phyloP scores from a whole-genome alignment of 305 asterid species.

The Solanum hybrid region DNA sequence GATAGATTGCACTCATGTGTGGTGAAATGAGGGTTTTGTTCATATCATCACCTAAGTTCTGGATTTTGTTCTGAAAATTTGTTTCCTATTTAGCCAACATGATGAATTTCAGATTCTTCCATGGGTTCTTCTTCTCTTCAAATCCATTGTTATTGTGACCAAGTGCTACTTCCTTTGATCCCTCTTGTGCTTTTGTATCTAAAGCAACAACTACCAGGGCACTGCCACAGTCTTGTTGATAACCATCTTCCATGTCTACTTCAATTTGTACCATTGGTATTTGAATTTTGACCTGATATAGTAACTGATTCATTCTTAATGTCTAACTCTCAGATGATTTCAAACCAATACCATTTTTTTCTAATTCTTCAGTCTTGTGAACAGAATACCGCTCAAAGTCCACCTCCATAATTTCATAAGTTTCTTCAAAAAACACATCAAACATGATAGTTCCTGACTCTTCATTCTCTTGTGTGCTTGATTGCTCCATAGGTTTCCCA shows the following conservation, averaged over 20 bases:
- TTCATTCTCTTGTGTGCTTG: too few relatives aligned
- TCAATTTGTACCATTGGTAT: not conserved
- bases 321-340: not conserved
- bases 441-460: too few relatives aligned
- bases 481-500: too few relatives aligned
- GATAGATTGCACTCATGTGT: not conserved
- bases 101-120: not conserved
- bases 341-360: conserved; percentile 16
- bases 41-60: not conserved
- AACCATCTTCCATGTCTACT: not conserved
- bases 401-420: conserved; percentile 4
- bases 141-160: not conserved
- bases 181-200: not conserved
- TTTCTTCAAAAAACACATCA: too few relatives aligned
- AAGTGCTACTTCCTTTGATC: not conserved
- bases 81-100: not conserved
- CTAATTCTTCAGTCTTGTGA: conserved; percentile 21
- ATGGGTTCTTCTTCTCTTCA: not conserved
- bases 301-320: not conserved
- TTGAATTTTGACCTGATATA: not conserved
- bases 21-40: not conserved
- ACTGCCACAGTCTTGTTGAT: not conserved
- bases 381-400: conserved; percentile 7
- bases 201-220: not conserved
- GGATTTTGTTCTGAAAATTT: not conserved